Evolutionary conservation across 1,284 basidiomycete species (phyloP).

Genomic region (Wallemia hederae): DNA sequence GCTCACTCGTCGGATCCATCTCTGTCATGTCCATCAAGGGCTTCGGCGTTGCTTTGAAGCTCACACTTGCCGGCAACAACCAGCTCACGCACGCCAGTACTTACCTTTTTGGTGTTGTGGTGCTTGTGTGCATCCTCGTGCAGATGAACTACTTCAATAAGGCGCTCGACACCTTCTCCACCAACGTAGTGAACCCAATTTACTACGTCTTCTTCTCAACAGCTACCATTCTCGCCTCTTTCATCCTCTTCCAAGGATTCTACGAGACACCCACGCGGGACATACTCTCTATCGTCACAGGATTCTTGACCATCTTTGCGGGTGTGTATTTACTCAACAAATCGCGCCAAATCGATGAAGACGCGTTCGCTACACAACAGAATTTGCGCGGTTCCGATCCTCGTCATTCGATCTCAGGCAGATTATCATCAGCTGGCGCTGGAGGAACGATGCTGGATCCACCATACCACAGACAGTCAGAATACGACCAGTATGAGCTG

Average conservation of each 20-base stretch:
- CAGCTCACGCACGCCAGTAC: constrained; percentile 85
- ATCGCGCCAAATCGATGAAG: constrained; percentile 22
- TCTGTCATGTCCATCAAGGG: constrained; percentile 88
- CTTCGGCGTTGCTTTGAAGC: constrained; percentile 82
- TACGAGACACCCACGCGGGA: constrained; percentile 60
- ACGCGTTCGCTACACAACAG: background rate
- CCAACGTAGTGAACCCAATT: constrained; percentile 94
- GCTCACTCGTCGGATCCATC: constrained; percentile 59
- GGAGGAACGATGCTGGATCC: background rate
- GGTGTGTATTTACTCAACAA: constrained; percentile 73
- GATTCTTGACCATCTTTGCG: constrained; percentile 68
- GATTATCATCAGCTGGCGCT: background rate
- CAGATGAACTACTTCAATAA: constrained; percentile 91
- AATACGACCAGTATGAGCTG: background rate
- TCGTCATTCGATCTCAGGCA: background rate
- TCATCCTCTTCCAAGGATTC: constrained; percentile 89
- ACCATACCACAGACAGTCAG: background rate
- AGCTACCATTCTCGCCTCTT: constrained; percentile 71
- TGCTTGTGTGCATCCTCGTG: constrained; percentile 59
- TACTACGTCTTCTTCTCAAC: constrained; percentile 99
- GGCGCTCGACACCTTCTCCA: constrained; percentile 84
- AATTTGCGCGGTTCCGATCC: background rate
- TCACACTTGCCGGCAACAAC: constrained; percentile 79
- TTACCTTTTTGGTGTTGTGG: constrained; percentile 68
- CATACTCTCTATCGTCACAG: constrained; percentile 53